Evolutionary conservation across 257 asterid species (phyloP), one percentile per base, ranked within the genome.

Genomic region (Cordia subcordata): DNA sequence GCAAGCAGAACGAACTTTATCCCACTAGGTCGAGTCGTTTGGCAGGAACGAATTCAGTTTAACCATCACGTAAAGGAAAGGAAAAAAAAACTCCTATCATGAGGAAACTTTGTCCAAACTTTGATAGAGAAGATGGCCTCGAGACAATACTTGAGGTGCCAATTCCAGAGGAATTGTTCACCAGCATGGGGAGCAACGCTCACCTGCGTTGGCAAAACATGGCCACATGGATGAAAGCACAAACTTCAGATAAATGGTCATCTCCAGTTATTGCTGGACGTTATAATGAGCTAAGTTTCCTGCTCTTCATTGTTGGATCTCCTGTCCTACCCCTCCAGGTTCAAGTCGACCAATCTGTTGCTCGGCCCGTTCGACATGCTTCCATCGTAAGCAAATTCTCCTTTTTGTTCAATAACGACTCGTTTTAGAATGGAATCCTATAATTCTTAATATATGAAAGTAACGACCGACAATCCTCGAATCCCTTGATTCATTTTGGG

Each of bases 171-270:
- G 96, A 91, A 74, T 85, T 91, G 94, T 91, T 91, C 64, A 37
- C 78, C 11, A 78, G 79, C 12, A 68, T 88, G 70, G 96, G 98
- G 0, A 84, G 61, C 39, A 85, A 73, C 58, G 78, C 76, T 32
- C 92, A 94, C 1, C 58, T 83, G 58, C 69, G 98, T n/a, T 91
- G 96, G 95, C 96, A 88, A 77, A 84, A 82, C 27, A 85, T 91
- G 98, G 74, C 96, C 5, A 81, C 94, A 12, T 90, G 96, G 98
- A 88, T 88, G 96, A 85, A 82, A 65, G 96, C 96, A 5, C 98
- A 91, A 47, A 82, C 96, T 0, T 47, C 81, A 5, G 96, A 91
- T 49, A 88, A 88, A 61, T 85, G 91, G 96, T 77, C 92, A 4
- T 91, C 98, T 0, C 94, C 95, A 1, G 81, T 85, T 52, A 77